phyloP scores from a whole-genome alignment of 1,139 yeast species.

The Nadsonia commutata region DNA sequence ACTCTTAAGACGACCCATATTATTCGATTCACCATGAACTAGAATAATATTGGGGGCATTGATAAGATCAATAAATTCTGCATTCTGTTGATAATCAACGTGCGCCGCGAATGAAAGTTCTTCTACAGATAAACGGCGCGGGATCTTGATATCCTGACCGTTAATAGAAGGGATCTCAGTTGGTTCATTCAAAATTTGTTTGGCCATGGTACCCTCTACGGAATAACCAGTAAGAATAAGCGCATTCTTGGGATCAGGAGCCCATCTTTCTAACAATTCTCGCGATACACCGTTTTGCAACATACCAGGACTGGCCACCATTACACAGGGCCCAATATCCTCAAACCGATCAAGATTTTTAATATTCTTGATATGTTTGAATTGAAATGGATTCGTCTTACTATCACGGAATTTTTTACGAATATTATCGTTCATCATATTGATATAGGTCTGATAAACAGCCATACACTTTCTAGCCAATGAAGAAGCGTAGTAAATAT shows the following conservation, averaged over 20 bases:
- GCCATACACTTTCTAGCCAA: conserved; percentile 95
- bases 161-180: conserved; percentile 65
- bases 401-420: conserved; percentile 65
- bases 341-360: conserved; percentile 72
- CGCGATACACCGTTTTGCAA: conserved; percentile 90
- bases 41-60: conserved; percentile 66
- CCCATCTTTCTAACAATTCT: conserved; percentile 86
- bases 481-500: conserved; percentile 81
- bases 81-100: conserved; percentile 88
- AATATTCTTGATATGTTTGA: conserved; percentile 70
- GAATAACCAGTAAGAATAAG: conserved; percentile 91
- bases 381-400: conserved; percentile 74
- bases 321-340: conserved; percentile 91
- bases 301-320: conserved; percentile 97
- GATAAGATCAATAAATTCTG: conserved; percentile 78
- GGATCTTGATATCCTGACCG: conserved; percentile 72
- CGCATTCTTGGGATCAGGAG: conserved; percentile 86
- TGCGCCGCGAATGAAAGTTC: conserved; percentile 98
- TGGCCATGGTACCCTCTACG: conserved; percentile 97
- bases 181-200: conserved; percentile 76
- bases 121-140: conserved; percentile 78
- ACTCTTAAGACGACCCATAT: conserved; percentile 93
- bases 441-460: conserved; percentile 89
- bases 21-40: conserved; percentile 97
- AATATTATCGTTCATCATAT: conserved; percentile 91